phyloP scores from a whole-genome alignment of 345 rosid genomes.

The Turnera subulata region DNA sequence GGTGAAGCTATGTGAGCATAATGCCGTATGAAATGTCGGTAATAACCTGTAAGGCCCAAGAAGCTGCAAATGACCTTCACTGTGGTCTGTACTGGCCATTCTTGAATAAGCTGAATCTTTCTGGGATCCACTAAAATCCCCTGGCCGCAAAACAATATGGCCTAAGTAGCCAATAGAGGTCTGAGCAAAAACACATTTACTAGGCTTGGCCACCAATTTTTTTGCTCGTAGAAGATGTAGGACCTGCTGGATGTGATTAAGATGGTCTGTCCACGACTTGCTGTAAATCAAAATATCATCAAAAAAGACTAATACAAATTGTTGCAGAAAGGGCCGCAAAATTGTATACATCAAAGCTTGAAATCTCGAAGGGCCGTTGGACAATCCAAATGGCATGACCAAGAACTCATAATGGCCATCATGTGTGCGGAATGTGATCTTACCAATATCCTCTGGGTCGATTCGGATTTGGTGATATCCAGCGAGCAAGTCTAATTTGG shows the following conservation, averaged over 20 bases:
- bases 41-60: not conserved
- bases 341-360: not conserved
- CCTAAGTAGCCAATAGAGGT: not conserved
- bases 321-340: not conserved
- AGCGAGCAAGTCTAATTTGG: not conserved
- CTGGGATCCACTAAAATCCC: fast-evolving
- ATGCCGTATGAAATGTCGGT: not conserved
- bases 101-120: not conserved
- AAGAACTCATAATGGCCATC: not conserved
- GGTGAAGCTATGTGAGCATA: not conserved
- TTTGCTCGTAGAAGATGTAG: not conserved
- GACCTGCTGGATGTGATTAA: not conserved
- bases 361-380: not conserved
- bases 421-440: not conserved
- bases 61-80: not conserved
- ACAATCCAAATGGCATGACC: not conserved
- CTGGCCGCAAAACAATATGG: not conserved
- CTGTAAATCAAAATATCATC: not conserved
- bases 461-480: not conserved
- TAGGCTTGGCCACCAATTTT: not conserved
- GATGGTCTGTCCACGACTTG: not conserved
- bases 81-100: not conserved
- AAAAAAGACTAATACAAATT: not conserved
- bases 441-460: not conserved
- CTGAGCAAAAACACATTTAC: not conserved